Conservation (phyloP, 345 rosid genomes). For the Gossypium sturtianum region DNA sequence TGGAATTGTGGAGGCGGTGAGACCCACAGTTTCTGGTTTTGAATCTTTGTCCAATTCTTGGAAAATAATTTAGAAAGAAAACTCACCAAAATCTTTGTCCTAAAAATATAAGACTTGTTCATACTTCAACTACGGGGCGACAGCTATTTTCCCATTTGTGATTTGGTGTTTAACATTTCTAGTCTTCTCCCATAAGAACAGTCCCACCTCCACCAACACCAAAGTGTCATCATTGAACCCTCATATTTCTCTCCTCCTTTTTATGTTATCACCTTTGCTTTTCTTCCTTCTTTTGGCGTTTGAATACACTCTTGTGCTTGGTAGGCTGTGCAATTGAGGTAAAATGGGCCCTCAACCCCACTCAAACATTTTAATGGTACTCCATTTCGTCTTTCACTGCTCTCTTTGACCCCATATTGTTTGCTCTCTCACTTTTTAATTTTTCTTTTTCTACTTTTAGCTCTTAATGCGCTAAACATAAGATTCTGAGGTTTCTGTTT, state of each 20-base stretch:
- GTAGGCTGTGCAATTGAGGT: constrained; percentile 43
- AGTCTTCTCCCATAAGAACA: constrained; percentile 16
- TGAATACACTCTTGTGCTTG: constrained; percentile 35
- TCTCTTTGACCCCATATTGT: constrained; percentile 30
- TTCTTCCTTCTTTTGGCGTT: constrained; percentile 7
- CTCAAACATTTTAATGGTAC: constrained; percentile 33
- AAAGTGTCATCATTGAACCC: constrained; percentile 26
- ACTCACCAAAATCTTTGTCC: constrained; percentile 7
- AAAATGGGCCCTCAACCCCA: constrained; percentile 57
- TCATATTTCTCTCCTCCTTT: constrained; percentile 13
- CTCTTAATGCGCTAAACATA: constrained; percentile 14
- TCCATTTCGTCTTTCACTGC: constrained; percentile 37
- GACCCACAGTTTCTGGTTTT: constrained; percentile 13
- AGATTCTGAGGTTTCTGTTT: constrained; percentile 22
- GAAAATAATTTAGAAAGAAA: neutral
- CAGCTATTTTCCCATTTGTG: constrained; percentile 23
- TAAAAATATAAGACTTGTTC: neutral
- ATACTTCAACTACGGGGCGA: constrained; percentile 12
- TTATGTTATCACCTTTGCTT: constrained; percentile 39
- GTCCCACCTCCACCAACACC: constrained; percentile 17
- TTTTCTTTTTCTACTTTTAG: constrained; percentile 7
- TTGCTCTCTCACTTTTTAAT: constrained; percentile 35
- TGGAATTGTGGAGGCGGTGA: constrained; percentile 15
- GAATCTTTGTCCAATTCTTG: constrained; percentile 14
- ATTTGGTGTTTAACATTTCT: neutral